These are phyloP conservation scores for Bipolaris gigantea DNA, from an alignment of 2,329 filamentous ascomycete genomes.

Conservation along the genomic window DNA sequence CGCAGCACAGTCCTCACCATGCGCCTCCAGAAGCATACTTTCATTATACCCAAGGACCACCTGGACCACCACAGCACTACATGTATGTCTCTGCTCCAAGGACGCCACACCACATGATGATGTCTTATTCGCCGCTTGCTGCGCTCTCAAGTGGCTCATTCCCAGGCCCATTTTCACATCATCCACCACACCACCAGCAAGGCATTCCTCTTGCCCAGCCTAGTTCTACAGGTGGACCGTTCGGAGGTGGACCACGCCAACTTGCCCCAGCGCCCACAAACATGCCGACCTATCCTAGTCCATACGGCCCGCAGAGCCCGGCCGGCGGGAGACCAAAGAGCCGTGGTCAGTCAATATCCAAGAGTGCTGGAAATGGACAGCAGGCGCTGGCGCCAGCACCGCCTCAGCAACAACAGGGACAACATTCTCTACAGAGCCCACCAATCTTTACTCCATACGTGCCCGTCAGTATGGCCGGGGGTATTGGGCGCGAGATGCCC, in stretches of 20 bases:
- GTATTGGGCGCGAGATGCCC: slow-evolving; percentile 24
- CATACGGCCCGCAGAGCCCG: slow-evolving; percentile 34
- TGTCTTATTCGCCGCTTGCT: slow-evolving; percentile 33
- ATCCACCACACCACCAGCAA: slow-evolving; percentile 18
- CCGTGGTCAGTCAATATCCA: slow-evolving; percentile 20
- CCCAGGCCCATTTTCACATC: slow-evolving; percentile 10
- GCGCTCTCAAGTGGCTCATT: slow-evolving; percentile 29
- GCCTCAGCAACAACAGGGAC: slow-evolving; percentile 12
- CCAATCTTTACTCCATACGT: slow-evolving; percentile 33
- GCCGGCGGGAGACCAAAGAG: slow-evolving; percentile 27
- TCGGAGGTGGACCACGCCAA: slow-evolving; percentile 19
- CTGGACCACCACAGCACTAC: slow-evolving; percentile 25
- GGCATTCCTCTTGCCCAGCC: slow-evolving; percentile 13
- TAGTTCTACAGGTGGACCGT: slow-evolving; percentile 10
- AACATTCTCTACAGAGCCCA: slow-evolving; percentile 7
- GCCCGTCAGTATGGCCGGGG: slow-evolving; percentile 18
- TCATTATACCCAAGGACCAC: slow-evolving; percentile 20
- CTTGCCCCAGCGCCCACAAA: slow-evolving; percentile 31
- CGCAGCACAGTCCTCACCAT: slow-evolving; percentile 21
- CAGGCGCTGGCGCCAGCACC: slow-evolving; percentile 38
- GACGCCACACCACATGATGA: slow-evolving; percentile 28
- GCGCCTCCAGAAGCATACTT: slow-evolving; percentile 27
- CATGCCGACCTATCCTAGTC: slow-evolving; percentile 31
- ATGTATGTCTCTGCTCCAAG: slow-evolving; percentile 23
- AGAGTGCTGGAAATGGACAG: slow-evolving; percentile 22